phyloP scores from a whole-genome alignment of 257 asterid species.

The Eustoma russellianum region DNA sequence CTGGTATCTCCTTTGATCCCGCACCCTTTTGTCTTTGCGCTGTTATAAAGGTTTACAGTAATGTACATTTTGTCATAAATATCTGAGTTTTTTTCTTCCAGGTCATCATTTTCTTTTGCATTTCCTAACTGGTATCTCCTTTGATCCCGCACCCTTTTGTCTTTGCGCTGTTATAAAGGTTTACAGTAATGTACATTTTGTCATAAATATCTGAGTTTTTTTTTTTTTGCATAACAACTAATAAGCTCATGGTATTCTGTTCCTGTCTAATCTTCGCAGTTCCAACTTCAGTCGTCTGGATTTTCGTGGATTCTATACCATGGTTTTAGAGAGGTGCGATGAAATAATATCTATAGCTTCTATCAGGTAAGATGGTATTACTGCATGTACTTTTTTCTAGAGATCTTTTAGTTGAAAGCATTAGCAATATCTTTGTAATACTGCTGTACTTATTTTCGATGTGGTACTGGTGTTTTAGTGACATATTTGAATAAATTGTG shows the following conservation, averaged over 20 bases:
- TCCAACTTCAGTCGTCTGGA: slow-evolving; percentile 77
- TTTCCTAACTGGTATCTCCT: no score
- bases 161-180: background rate
- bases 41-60: background rate
- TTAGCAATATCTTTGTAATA: no score
- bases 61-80: background rate
- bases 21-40: background rate
- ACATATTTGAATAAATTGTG: no score
- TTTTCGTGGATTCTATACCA: slow-evolving; percentile 71
- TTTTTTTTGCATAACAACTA: no score
- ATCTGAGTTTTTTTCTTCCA: no score
- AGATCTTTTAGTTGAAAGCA: background rate
- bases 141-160: background rate
- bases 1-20: no score
- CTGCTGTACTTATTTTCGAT: no score
- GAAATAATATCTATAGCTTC: slow-evolving; percentile 85
- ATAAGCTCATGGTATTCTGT: background rate
- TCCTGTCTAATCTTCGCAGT: slow-evolving; percentile 4
- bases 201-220: no score
- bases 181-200: slow-evolving; percentile 1
- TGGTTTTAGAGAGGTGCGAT: slow-evolving; percentile 85
- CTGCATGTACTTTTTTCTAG: background rate
- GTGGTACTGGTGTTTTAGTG: no score
- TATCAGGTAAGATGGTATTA: slow-evolving; percentile 48
- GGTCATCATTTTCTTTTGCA: no score